Evolutionary conservation across 257 asterid species (phyloP).

Genomic region (Solanum appendiculatum): DNA sequence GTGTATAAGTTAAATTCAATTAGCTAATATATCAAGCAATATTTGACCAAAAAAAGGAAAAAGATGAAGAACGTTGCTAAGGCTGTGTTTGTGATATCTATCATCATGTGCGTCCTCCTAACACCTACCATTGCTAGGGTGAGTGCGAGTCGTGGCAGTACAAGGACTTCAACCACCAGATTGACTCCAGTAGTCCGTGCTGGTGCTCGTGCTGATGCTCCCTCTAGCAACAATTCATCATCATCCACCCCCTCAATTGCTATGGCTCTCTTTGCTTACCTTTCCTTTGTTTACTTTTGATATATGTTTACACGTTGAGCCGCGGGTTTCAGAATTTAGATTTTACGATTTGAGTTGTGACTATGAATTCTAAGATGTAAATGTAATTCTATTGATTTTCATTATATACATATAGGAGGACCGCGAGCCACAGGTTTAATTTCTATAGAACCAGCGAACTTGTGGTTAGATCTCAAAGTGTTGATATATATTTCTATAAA

Average conservation of each 20-base stretch:
- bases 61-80: not conserved
- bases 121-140: not conserved
- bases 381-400: not conserved
- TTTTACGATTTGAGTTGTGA: not conserved
- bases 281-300: not conserved
- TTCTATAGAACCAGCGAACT: not conserved
- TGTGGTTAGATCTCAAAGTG: not conserved
- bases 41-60: not conserved
- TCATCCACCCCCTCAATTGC: not conserved
- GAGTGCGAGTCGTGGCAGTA: not conserved
- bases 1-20: not conserved
- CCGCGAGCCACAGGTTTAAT: not conserved
- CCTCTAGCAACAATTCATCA: not conserved
- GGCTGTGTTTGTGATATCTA: not conserved
- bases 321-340: not conserved
- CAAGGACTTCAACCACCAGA: not conserved
- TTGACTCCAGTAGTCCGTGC: not conserved
- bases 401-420: too few species aligned
- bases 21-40: not conserved
- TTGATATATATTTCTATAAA: not conserved
- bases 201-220: not conserved
- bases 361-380: not conserved
- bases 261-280: not conserved
- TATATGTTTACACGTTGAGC: not conserved
- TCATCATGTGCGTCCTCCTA: not conserved